Base-by-base conservation (phyloP, 2,329 filamentous ascomycete genomes). In the Diplodia scrobiculata region DNA sequence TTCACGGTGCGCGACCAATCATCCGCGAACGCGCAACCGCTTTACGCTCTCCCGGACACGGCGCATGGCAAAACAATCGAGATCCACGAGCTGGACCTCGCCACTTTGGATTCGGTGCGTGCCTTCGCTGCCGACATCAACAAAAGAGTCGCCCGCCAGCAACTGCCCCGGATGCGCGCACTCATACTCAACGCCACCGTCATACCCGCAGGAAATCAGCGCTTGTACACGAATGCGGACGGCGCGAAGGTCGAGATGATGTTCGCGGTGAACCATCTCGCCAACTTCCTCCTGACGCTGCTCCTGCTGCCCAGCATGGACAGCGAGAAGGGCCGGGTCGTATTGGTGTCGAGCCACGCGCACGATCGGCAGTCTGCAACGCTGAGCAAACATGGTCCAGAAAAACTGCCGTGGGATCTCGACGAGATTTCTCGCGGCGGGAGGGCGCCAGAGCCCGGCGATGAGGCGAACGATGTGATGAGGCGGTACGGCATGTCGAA, bases 81-180 rank as follows among this genome's bases (percentile, higher is more conserved):
- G 10, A 11, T 59, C 14, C 29, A 45, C 7, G 64, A 63, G 10
- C 68, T 71, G 6, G 71, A 72, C 27, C 63, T 71, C 17, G 54
- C 66, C 21, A 62, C 41, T 11, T 67, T 69, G 11, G 59, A 48
- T 7, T 68, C 67, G 47, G 67, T 71, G 17, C 69, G 71, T 7
- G 3, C 36, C 10, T 65, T 68, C 6, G 69, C 71, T 5, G 63
- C 53, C 6, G 52, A 32, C 27, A 70, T 72, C 63, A 71, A 72
- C 58, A 67, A 41, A 6, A 54, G 67, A 36, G 66, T 70, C 41
- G 68, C 74, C 4, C 66, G 68, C 17, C 75, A 75, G n/a, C 68
- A 74, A 1, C 69, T 80, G 27, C 78, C 79, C 6, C 78, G 73
- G 0, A 79, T 82, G 63, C 73, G 73, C 17, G 77, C 73, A 1